phyloP scores from a whole-genome alignment of 768 basidiomycete species.

The Leccinellum luteum region DNA sequence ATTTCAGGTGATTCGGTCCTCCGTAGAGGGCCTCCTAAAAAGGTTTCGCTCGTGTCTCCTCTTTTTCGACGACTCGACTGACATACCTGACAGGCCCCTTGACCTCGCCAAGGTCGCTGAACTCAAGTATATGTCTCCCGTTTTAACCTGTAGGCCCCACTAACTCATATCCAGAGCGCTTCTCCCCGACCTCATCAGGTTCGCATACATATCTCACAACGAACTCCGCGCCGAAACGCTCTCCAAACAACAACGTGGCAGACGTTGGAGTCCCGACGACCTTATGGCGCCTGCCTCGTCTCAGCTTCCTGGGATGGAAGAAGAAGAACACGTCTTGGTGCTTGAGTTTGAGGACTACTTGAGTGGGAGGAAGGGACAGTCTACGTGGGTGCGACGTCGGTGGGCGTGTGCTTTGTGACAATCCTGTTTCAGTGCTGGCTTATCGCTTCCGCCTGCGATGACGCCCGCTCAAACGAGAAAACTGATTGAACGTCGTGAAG shows the following conservation, averaged over 20 bases:
- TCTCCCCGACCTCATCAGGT: slow-evolving; percentile 77
- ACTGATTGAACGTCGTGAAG: slow-evolving; percentile 68
- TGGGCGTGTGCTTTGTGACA: background rate
- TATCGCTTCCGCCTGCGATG: slow-evolving; percentile 35
- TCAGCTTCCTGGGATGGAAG: slow-evolving; percentile 23
- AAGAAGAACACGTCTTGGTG: slow-evolving; percentile 49
- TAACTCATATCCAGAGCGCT: slow-evolving; percentile 51
- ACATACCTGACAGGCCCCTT: slow-evolving; percentile 55
- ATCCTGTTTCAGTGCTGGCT: slow-evolving; percentile 13
- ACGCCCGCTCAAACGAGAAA: slow-evolving; percentile 61
- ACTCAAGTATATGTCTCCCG: slow-evolving; percentile 56
- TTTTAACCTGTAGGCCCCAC: background rate
- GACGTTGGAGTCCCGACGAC: slow-evolving; percentile 44
- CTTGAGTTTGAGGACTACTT: slow-evolving; percentile 51
- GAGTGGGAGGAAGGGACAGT: slow-evolving; percentile 30
- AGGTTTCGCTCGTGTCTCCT: slow-evolving; percentile 41
- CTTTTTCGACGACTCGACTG: background rate
- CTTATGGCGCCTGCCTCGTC: slow-evolving; percentile 34
- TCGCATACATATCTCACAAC: slow-evolving; percentile 72
- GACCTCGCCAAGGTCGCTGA: slow-evolving; percentile 78
- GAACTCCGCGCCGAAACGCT: slow-evolving; percentile 47
- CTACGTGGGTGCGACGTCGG: slow-evolving; percentile 21
- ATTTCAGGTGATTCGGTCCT: slow-evolving; percentile 68
- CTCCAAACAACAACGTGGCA: slow-evolving; percentile 19
- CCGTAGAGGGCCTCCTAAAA: slow-evolving; percentile 79